phyloP scores from a whole-genome alignment of 2,329 filamentous ascomycete species.

The Colletotrichum eleusines region DNA sequence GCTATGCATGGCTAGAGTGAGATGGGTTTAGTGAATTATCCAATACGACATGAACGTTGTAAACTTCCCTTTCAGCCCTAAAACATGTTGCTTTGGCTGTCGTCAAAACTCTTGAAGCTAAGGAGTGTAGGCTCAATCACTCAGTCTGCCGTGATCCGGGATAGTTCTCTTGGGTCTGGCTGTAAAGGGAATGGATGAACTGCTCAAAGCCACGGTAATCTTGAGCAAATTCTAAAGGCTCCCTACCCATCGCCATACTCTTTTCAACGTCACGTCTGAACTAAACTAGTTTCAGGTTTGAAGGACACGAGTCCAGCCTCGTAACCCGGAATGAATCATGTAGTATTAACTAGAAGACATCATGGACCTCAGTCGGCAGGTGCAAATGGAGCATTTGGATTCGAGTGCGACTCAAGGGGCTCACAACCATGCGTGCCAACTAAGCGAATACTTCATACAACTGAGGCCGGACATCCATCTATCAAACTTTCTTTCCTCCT shows the following conservation, averaged over 20 bases:
- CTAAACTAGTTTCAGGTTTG: neutral
- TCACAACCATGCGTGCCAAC: neutral
- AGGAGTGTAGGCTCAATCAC: neutral
- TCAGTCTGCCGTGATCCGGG: neutral
- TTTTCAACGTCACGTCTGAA: too few species aligned
- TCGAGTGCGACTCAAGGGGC: neutral
- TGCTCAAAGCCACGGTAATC: neutral
- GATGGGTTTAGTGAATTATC: accelerated
- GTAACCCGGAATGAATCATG: neutral
- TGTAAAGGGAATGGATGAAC: neutral
- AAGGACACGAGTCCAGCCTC: neutral
- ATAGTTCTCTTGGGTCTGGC: accelerated
- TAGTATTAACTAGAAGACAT: neutral
- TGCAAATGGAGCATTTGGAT: neutral
- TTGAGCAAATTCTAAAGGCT: neutral
- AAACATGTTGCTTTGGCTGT: neutral
- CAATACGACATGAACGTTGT: accelerated
- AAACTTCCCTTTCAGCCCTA: neutral
- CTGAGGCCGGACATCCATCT: neutral
- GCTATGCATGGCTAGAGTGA: neutral
- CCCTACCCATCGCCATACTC: neutral
- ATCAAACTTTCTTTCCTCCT: neutral
- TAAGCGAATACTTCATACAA: neutral
- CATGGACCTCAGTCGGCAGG: neutral
- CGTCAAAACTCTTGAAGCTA: neutral